Conservation (phyloP, 306 rosid genomes). For the Pyrus pyrifolia region DNA sequence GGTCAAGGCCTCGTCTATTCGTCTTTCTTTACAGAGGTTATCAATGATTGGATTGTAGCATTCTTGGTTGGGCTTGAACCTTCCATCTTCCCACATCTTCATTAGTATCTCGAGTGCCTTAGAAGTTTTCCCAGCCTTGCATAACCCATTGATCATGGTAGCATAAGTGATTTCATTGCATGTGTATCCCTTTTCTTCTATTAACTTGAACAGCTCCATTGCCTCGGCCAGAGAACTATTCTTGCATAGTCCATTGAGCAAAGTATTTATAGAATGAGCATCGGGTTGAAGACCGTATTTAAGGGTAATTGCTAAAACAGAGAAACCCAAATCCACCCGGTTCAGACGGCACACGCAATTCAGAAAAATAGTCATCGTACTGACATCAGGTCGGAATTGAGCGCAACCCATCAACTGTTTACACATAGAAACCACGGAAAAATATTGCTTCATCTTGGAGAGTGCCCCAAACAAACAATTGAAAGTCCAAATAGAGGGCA, state of each 20-base stretch:
- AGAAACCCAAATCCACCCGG: background rate
- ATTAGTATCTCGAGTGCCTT: too few relatives aligned
- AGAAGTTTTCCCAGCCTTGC: too few relatives aligned
- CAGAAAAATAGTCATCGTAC: background rate
- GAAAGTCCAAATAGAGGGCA: conserved; percentile 1
- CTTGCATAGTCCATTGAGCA: conserved; percentile 5
- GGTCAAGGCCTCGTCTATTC: background rate
- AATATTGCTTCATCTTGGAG: background rate
- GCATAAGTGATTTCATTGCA: background rate
- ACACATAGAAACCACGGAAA: background rate
- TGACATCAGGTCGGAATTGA: background rate
- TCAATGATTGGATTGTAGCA: background rate
- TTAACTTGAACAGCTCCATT: background rate
- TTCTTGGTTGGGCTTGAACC: too few relatives aligned
- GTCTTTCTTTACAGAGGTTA: background rate
- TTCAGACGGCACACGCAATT: background rate
- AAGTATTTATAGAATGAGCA: background rate
- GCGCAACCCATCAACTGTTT: background rate
- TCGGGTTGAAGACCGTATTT: background rate
- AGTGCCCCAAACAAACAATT: background rate
- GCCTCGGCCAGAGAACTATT: background rate
- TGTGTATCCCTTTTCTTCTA: background rate
- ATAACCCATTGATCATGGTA: too few relatives aligned
- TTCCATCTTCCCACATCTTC: too few relatives aligned
- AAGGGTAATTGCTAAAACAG: background rate